A percentile compares a stretch with the other conserved stretches of the same genome.
Evolutionary conservation across 257 asterid genomes (phyloP).

Genomic region (Solanum rostratum): DNA sequence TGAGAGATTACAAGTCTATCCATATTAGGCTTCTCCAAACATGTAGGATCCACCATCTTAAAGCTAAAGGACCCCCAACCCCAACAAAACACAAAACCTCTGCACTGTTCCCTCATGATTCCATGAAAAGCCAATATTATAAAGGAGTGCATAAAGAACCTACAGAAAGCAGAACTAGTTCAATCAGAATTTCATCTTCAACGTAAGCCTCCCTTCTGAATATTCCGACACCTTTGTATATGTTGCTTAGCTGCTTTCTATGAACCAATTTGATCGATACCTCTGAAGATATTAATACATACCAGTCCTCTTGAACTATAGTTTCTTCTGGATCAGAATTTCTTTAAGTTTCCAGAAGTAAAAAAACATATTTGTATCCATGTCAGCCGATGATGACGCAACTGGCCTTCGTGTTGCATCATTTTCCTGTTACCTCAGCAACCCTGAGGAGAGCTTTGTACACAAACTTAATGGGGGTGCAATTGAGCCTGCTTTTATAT

Average conservation of each 20-base stretch:
- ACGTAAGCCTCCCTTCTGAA: neutral
- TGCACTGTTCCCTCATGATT: neutral
- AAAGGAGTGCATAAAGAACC: neutral
- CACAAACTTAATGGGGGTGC: slow-evolving; percentile 18
- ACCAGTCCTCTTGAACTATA: neutral
- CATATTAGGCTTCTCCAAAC: slow-evolving; percentile 2
- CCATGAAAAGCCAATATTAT: neutral
- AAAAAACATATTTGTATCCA: neutral
- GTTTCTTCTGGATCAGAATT: neutral
- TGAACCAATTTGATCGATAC: neutral
- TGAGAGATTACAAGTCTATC: slow-evolving; percentile 2
- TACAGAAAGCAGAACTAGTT: neutral
- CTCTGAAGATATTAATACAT: neutral
- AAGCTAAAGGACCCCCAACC: neutral
- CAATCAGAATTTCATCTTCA: neutral
- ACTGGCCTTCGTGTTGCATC: slow-evolving; percentile 61
- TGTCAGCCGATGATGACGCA: slow-evolving; percentile 44
- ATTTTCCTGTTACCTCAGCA: slow-evolving; percentile 60
- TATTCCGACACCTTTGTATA: neutral
- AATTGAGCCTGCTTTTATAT: slow-evolving; percentile 20
- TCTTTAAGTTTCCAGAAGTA: neutral
- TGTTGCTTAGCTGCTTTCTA: neutral
- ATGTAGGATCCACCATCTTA: slow-evolving; percentile 19
- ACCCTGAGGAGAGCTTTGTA: slow-evolving; percentile 35
- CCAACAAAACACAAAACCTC: neutral